Evolutionary conservation across 441 rosid genomes (phyloP).

Genomic region (Corymbia citriodora): DNA sequence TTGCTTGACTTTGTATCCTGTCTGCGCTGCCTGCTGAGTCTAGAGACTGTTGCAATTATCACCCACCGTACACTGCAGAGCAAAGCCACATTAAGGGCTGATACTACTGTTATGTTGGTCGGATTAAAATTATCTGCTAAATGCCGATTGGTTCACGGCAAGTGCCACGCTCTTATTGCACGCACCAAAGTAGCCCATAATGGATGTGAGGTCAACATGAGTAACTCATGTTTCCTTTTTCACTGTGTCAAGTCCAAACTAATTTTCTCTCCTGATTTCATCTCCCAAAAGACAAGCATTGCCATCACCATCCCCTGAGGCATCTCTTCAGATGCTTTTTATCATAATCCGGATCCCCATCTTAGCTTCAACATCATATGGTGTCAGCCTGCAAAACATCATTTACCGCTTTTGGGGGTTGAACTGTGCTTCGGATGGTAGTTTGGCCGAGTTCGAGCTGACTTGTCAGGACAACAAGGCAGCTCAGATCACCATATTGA

Average conservation of each 20-base stretch:
- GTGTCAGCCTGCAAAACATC: neutral
- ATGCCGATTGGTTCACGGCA: neutral
- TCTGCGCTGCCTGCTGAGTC: slow-evolving; percentile 31
- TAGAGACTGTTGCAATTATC: neutral
- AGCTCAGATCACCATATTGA: neutral
- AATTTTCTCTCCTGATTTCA: neutral
- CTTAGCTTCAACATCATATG: neutral
- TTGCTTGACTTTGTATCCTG: neutral
- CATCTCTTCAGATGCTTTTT: neutral
- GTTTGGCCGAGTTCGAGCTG: slow-evolving; percentile 14
- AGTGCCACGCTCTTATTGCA: slow-evolving; percentile 15
- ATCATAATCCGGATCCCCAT: neutral
- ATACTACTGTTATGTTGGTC: neutral
- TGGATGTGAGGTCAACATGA: neutral
- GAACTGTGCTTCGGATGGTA: slow-evolving; percentile 1
- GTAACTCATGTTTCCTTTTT: neutral
- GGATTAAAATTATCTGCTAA: fast-evolving
- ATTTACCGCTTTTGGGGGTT: slow-evolving; percentile 29
- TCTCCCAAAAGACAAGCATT: neutral
- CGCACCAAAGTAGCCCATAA: neutral
- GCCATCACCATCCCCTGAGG: neutral
- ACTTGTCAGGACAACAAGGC: neutral
- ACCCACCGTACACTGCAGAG: slow-evolving; percentile 12
- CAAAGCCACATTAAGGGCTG: slow-evolving; percentile 29
- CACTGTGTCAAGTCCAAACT: neutral